These are phyloP conservation scores for Alternaria dauci DNA, from an alignment of 2,329 filamentous ascomycete species.

Conservation along the genomic window DNA sequence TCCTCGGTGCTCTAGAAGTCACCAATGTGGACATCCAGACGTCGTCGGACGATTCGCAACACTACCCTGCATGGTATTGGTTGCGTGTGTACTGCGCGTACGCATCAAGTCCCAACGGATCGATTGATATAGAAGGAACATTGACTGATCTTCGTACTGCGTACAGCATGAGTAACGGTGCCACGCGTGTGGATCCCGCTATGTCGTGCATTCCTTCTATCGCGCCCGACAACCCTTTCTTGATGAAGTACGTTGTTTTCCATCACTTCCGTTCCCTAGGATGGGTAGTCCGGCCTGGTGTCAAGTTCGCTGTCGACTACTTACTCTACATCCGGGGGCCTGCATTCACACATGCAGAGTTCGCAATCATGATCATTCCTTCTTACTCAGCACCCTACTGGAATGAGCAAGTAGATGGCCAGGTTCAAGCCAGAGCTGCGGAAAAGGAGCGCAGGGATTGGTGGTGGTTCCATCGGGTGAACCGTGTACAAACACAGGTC, in stretches of 20 bases:
- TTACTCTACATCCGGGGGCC: conserved; percentile 93
- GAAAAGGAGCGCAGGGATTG: conserved; percentile 65
- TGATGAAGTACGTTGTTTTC: conserved; percentile 87
- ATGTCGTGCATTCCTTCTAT: conserved; percentile 50
- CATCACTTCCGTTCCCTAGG: conserved; percentile 96
- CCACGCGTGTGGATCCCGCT: conserved; percentile 12
- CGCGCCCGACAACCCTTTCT: conserved; percentile 80
- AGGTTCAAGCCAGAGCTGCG: conserved; percentile 23
- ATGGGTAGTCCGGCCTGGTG: conserved; percentile 90
- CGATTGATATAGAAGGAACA: conserved; percentile 11
- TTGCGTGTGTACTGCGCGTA: conserved; percentile 69
- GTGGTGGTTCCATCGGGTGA: conserved; percentile 88
- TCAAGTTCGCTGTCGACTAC: conserved; percentile 95
- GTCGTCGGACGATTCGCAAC: conserved; percentile 56
- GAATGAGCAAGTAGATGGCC: conserved; percentile 61
- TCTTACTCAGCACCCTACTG: conserved; percentile 80
- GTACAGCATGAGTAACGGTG: conserved; percentile 23
- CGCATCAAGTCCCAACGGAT: conserved; percentile 67
- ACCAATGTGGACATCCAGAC: conserved; percentile 56
- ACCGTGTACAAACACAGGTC: conserved; percentile 88
- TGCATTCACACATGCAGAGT: conserved; percentile 94
- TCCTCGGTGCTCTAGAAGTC: conserved; percentile 76
- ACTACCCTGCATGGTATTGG: conserved; percentile 34
- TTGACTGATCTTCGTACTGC: conserved; percentile 22
- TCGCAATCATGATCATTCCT: conserved; percentile 84